Percentiles rank a stretch among this genome's conserved stretches.
These are phyloP conservation scores for Cordyceps fumosorosea DNA, from an alignment of 2,329 filamentous ascomycete species.

Conservation along the genomic window DNA sequence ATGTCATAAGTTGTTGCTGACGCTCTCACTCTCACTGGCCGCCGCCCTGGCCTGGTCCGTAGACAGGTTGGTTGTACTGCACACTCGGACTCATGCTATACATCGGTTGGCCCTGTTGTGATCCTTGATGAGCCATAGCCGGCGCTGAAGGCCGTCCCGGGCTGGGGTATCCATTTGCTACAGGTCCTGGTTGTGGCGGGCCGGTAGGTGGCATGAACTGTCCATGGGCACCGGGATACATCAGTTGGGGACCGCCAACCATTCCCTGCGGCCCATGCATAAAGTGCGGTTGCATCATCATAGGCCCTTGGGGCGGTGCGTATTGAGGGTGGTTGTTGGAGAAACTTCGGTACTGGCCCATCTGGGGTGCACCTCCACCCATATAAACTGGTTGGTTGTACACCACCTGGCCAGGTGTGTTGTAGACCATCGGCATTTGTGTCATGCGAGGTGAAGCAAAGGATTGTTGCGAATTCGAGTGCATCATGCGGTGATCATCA, in stretches of 20 bases:
- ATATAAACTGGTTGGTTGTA: slow-evolving; percentile 70
- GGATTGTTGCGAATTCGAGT: slow-evolving; percentile 73
- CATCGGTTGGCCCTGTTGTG: slow-evolving; percentile 77
- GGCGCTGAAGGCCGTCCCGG: slow-evolving; percentile 71
- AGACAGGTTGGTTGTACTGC: slow-evolving; percentile 70
- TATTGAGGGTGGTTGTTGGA: slow-evolving; percentile 62
- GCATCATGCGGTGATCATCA: slow-evolving; percentile 86
- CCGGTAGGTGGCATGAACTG: slow-evolving; percentile 58
- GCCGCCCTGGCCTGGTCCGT: slow-evolving; percentile 57
- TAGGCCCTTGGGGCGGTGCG: slow-evolving; percentile 63
- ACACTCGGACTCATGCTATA: slow-evolving; percentile 71
- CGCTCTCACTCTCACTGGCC: slow-evolving; percentile 51
- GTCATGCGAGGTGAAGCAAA: slow-evolving; percentile 78
- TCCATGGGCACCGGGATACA: slow-evolving; percentile 64
- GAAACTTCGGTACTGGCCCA: slow-evolving; percentile 63
- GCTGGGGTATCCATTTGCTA: slow-evolving; percentile 76
- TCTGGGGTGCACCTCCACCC: slow-evolving; percentile 62
- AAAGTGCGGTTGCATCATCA: slow-evolving; percentile 80
- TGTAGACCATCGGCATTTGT: slow-evolving; percentile 63
- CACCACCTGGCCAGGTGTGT: slow-evolving; percentile 61
- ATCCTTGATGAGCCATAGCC: slow-evolving; percentile 93
- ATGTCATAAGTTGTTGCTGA: not conserved
- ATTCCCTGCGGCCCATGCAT: slow-evolving; percentile 67
- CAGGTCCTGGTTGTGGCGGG: slow-evolving; percentile 54
- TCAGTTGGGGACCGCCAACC: slow-evolving; percentile 67